A percentile compares a stretch with the other conserved stretches of the same genome.
Conservation (phyloP, 805 yeast species). For the Yarrowia bubula region DNA sequence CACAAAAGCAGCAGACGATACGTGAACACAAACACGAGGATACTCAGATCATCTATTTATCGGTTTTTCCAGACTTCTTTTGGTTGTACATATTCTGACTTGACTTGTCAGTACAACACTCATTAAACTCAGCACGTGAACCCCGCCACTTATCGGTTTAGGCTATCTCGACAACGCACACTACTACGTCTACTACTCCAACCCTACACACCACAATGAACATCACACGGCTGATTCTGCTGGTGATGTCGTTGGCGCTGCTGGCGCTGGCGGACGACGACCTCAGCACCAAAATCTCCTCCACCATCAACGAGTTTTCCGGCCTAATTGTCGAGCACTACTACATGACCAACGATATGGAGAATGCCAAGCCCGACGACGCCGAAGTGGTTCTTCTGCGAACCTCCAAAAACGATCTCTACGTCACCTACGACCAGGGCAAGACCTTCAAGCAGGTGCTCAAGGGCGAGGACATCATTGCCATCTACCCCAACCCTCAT, state of each 20-base stretch:
- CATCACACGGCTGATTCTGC: conserved; percentile 10
- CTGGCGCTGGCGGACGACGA: conserved; percentile 14
- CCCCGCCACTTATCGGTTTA: conserved; percentile 21
- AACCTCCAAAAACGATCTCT: conserved; percentile 53
- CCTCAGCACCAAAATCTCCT: conserved; percentile 38
- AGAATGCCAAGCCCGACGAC: conserved; percentile 37
- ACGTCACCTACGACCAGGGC: conserved; percentile 73
- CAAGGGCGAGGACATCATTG: conserved; percentile 46
- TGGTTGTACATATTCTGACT: no score
- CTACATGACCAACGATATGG: conserved; percentile 56
- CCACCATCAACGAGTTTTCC: conserved; percentile 47
- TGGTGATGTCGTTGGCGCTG: conserved; percentile 16
- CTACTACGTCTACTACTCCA: neutral
- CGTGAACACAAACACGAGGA: neutral
- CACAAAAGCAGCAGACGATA: no score
- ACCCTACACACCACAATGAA: neutral
- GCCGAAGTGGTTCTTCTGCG: conserved; percentile 67
- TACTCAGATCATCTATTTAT: no score
- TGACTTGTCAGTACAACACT: neutral
- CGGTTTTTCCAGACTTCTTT: no score
- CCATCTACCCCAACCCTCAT: conserved; percentile 61
- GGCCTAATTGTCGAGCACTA: conserved; percentile 56
- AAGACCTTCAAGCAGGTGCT: conserved; percentile 46
- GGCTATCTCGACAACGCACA: conserved; percentile 9
- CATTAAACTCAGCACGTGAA: conserved; percentile 8